Percentiles rank a stretch among this genome's conserved stretches.
phyloP scores from a whole-genome alignment of 495 filamentous ascomycete genomes.

The Chaetomidium leptoderma region DNA sequence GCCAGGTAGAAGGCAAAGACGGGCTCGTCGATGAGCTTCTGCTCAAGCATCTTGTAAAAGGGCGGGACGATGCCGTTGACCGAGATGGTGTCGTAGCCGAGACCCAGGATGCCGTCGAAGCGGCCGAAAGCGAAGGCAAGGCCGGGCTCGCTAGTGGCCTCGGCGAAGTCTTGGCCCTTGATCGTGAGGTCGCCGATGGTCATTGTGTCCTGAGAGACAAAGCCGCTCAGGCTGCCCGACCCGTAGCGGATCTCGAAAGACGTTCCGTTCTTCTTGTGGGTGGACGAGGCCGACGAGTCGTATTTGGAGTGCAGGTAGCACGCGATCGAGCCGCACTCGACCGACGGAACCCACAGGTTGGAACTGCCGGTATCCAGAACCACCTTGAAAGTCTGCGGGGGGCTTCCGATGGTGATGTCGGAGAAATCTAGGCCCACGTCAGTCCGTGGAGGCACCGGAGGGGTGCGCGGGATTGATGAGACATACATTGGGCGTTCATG shows the following conservation, averaged over 20 bases:
- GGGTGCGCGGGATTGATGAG: too few relatives aligned
- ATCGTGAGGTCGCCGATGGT: slow-evolving; percentile 85
- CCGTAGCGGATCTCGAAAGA: slow-evolving; percentile 94
- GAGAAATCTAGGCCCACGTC: slow-evolving; percentile 73
- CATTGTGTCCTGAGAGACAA: slow-evolving; percentile 80
- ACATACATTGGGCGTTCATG: slow-evolving; percentile 96
- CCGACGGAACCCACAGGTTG: slow-evolving; percentile 96
- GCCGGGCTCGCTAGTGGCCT: slow-evolving; percentile 90
- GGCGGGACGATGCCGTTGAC: slow-evolving; percentile 93
- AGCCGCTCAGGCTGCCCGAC: slow-evolving; percentile 91
- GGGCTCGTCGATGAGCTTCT: slow-evolving; percentile 82
- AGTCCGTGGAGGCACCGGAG: too few relatives aligned
- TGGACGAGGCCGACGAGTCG: slow-evolving; percentile 81
- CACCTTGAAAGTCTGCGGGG: slow-evolving; percentile 95
- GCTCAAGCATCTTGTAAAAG: slow-evolving; percentile 92
- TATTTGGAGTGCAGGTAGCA: slow-evolving; percentile 98
- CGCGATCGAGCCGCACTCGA: slow-evolving; percentile 88
- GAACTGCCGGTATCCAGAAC: slow-evolving; percentile 98
- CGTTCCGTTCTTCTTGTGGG: slow-evolving; percentile 91
- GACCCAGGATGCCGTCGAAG: slow-evolving; percentile 95
- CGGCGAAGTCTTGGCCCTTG: slow-evolving; percentile 87
- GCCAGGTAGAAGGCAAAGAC: slow-evolving; percentile 97
- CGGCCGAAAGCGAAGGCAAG: slow-evolving; percentile 96
- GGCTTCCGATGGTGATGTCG: slow-evolving; percentile 86
- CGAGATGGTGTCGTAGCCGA: slow-evolving; percentile 92